Conservation (phyloP, 2,329 filamentous ascomycete genomes). For the Claviceps sorghi region DNA sequence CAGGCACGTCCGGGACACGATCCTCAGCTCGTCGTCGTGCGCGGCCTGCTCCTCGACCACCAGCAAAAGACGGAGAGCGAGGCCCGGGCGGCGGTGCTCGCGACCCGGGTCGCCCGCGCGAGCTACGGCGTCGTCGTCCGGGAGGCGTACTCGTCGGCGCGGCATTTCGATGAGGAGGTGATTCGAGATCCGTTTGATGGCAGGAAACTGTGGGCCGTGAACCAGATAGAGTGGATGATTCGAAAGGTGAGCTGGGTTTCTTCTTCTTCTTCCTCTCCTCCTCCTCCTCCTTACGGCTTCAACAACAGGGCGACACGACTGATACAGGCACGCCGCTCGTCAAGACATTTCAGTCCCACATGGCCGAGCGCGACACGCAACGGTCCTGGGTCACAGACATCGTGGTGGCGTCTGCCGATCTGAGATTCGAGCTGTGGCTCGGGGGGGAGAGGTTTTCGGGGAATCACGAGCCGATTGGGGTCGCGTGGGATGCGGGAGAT, state of each 20-base stretch:
- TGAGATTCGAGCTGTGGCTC: conserved; percentile 31
- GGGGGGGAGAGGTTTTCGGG: conserved; percentile 13
- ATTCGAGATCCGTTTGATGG: conserved; percentile 14
- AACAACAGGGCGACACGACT: conserved; percentile 26
- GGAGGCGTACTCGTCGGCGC: conserved; percentile 20
- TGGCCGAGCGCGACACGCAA: conserved; percentile 18
- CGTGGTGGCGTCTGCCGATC: conserved; percentile 35
- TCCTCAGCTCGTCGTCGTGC: conserved; percentile 39
- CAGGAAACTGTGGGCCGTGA: conserved; percentile 23
- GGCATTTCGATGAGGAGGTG: conserved; percentile 23
- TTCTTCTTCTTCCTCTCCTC: no score
- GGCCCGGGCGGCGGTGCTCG: conserved; percentile 24
- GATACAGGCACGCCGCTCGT: conserved; percentile 20
- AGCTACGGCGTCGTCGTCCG: conserved; percentile 28
- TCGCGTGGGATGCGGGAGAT: conserved; percentile 5
- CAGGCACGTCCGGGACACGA: conserved; percentile 33
- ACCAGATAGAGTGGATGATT: conserved; percentile 29
- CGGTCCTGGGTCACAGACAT: conserved; percentile 24
- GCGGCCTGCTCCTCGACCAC: conserved; percentile 36
- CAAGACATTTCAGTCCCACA: conserved; percentile 20
- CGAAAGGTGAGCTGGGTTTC: conserved; percentile 22
- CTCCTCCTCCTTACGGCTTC: no score
- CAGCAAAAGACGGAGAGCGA: conserved; percentile 31
- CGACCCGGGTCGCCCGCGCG: conserved; percentile 24
- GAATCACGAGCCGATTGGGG: conserved; percentile 10